These are phyloP conservation scores for Xylariaceae sp. DNA, from an alignment of 2,329 filamentous ascomycete genomes.

Conservation along the genomic window DNA sequence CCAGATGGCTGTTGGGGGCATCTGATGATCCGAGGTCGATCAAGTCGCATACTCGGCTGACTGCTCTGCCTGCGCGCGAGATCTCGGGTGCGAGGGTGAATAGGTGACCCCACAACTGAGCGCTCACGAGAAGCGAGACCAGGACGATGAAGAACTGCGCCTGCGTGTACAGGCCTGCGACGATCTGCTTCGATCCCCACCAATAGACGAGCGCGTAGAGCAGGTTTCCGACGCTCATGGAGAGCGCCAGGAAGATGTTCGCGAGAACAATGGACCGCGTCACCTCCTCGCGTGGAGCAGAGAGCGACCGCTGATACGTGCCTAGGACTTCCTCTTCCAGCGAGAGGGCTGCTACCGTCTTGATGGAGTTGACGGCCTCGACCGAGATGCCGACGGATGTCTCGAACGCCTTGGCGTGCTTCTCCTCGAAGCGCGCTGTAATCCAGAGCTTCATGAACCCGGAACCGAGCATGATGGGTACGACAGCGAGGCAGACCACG, in stretches of 20 bases:
- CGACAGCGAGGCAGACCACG: slow-evolving; percentile 62
- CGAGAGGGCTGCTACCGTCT: slow-evolving; percentile 54
- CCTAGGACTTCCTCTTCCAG: slow-evolving; percentile 46
- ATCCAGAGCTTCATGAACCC: slow-evolving; percentile 64
- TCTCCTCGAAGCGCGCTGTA: slow-evolving; percentile 56
- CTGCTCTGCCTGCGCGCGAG: slow-evolving; percentile 59
- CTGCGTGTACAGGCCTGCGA: slow-evolving; percentile 56
- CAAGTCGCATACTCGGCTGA: slow-evolving; percentile 50
- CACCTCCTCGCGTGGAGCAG: slow-evolving; percentile 49
- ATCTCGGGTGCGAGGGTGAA: slow-evolving; percentile 71
- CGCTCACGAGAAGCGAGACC: slow-evolving; percentile 64
- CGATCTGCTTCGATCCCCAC: slow-evolving; percentile 70
- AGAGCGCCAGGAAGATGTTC: slow-evolving; percentile 56
- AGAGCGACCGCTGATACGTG: slow-evolving; percentile 48
- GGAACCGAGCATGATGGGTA: slow-evolving; percentile 63
- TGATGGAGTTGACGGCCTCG: slow-evolving; percentile 61
- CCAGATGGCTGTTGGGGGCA: slow-evolving; percentile 7
- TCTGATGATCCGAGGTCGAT: slow-evolving; percentile 39
- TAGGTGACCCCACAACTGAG: slow-evolving; percentile 68
- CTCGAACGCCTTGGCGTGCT: slow-evolving; percentile 59
- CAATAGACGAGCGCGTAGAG: slow-evolving; percentile 74
- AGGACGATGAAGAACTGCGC: slow-evolving; percentile 73
- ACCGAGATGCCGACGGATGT: slow-evolving; percentile 59
- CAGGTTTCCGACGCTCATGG: slow-evolving; percentile 57
- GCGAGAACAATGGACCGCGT: slow-evolving; percentile 43